Base-by-base conservation (phyloP, 306 rosid genomes). In the Hippophae gyantsensis region DNA sequence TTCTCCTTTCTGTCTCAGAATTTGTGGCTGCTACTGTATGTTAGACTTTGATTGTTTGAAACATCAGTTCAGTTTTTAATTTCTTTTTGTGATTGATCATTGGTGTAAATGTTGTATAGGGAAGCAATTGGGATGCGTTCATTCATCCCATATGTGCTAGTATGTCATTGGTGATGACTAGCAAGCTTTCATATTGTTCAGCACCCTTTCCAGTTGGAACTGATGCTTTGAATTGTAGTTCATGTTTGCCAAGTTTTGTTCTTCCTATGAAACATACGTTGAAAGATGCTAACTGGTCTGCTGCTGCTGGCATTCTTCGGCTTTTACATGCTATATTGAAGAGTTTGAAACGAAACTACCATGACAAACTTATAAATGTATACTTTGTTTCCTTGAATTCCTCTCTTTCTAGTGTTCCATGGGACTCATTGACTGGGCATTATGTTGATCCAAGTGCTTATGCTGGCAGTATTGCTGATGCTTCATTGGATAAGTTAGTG, bases 321-420 rank as follows among this genome's bases (percentile, higher is more conserved):
- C 89, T 59, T 65, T 53, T 90, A 58, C 87, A 84, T 51, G 63
- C 74, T 63, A 76, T 76, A 54, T 61, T 78, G 61, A 92, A 87
- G 67, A 49, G 65, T 67, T 80, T 92, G 74, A 82, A 66, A 71
- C 76, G 60, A 38, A 86, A 79, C 18, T 54, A 65, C 56, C 76
- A 83, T 68, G 76, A 71, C 43, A 69, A 61, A 48, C 76, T 79
- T 61, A 61, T 76, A 62, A 59, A 72, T 64, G 74, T 63, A 62
- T 87, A 48, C 67, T 73, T 70, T 63, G 81, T 83, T 75, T 75
- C 79, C 53, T 64, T 87, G 68, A 67, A 59, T 76, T 81, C 82
- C 48, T 69, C 62, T 69, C 77, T 92, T 61, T 72, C 64, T 60
- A 83, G 65, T 48, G 71, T 81, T 60, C 86, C 70, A 46, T 79